These are phyloP conservation scores for Cercospora sp. DNA, from an alignment of 2,329 filamentous ascomycete species.

Conservation along the genomic window DNA sequence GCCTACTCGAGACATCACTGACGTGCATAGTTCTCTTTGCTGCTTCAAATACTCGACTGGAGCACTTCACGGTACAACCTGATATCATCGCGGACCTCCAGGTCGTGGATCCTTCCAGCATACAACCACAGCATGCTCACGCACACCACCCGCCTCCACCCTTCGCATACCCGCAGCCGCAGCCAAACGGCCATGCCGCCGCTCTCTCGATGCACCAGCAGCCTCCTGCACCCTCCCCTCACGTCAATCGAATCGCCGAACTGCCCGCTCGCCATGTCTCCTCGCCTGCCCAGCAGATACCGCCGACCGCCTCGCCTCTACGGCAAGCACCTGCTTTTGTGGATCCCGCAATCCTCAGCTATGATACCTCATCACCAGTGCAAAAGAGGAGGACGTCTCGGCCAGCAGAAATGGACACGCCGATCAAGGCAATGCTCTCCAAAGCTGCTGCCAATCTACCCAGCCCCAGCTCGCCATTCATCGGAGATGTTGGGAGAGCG, in stretches of 20 bases:
- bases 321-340: conserved; percentile 56
- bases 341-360: conserved; percentile 81
- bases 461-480: conserved; percentile 42
- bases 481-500: conserved; percentile 34
- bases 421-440: conserved; percentile 44
- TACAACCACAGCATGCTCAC: conserved; percentile 12
- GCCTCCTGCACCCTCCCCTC: conserved; percentile 18
- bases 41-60: conserved; percentile 54
- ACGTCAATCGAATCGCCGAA: conserved; percentile 25
- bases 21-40: conserved; percentile 53
- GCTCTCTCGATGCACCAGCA: conserved; percentile 12
- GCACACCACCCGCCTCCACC: conserved; percentile 8
- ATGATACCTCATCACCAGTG: conserved; percentile 45
- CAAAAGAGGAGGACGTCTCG: conserved; percentile 27
- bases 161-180: conserved; percentile 9
- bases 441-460: conserved; percentile 40
- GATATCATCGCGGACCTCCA: conserved; percentile 61
- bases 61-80: conserved; percentile 58
- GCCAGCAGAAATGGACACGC: conserved; percentile 41
- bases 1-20: conserved; percentile 24
- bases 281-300: conserved; percentile 28
- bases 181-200: conserved; percentile 10
- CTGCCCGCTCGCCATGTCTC: conserved; percentile 25
- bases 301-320: conserved; percentile 35
- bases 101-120: conserved; percentile 39